phyloP scores from a whole-genome alignment of 306 rosid genomes.

The Begonia masoniana region DNA sequence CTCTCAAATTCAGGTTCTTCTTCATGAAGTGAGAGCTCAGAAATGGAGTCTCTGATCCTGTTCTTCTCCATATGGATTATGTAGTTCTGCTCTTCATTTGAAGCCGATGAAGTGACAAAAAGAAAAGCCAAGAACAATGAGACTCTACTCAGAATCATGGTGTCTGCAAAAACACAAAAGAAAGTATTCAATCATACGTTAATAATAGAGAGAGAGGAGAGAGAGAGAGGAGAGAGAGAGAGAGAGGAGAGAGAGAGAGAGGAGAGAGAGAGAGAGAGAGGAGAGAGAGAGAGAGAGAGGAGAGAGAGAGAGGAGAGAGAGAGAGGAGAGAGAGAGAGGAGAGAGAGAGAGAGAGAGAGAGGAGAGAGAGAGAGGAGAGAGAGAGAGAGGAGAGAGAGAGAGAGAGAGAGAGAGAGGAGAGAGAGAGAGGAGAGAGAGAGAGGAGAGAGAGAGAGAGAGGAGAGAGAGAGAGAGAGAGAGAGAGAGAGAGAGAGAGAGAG shows the following conservation, averaged over 20 bases:
- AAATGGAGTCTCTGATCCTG: conserved; percentile 32
- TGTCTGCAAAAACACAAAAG: conserved; percentile 19
- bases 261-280: conserved; percentile 1
- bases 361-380: too few relatives aligned
- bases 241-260: conserved; percentile 1
- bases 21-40: conserved; percentile 17
- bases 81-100: conserved; percentile 27
- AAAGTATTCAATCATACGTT: not conserved
- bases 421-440: too few relatives aligned
- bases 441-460: conserved; percentile 1
- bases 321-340: conserved; percentile 1
- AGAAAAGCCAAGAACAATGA: conserved; percentile 24
- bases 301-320: conserved; percentile 1
- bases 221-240: conserved; percentile 1
- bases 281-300: conserved; percentile 1
- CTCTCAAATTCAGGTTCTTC: conserved; percentile 5
- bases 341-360: conserved; percentile 1
- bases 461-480: not conserved
- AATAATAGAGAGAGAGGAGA: not conserved
- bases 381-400: conserved; percentile 1
- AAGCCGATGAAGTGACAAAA: conserved; percentile 30
- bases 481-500: conserved; percentile 3
- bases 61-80: conserved; percentile 57
- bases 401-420: not conserved
- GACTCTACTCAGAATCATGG: conserved; percentile 23